Conservation (phyloP, 2,329 filamentous ascomycete genomes). For the Venturia aucupariae region DNA sequence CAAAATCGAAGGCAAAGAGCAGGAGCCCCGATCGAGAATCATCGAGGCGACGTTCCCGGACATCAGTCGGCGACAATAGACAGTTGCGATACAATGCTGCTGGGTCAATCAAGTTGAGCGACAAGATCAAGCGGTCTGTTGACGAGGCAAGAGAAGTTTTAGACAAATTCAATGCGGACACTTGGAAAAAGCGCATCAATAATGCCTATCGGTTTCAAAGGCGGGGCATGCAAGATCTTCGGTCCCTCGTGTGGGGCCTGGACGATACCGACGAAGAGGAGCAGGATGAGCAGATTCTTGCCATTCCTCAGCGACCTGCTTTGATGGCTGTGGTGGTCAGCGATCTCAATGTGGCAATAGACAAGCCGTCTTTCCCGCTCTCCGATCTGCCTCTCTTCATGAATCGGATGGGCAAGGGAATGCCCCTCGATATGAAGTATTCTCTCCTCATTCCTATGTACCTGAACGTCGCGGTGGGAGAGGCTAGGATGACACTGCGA, state of each 20-base stretch:
- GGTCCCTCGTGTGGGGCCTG: slow-evolving; percentile 70
- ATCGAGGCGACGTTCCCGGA: slow-evolving; percentile 1
- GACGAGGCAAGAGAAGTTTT: slow-evolving; percentile 68
- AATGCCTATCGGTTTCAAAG: slow-evolving; percentile 60
- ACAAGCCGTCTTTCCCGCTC: slow-evolving; percentile 87
- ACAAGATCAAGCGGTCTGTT: slow-evolving; percentile 61
- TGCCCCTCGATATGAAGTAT: slow-evolving; percentile 87
- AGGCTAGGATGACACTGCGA: slow-evolving; percentile 74
- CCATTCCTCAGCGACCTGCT: slow-evolving; percentile 74
- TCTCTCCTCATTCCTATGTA: slow-evolving; percentile 83
- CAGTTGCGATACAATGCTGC: slow-evolving; percentile 69
- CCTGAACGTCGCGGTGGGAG: slow-evolving; percentile 80
- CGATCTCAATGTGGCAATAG: slow-evolving; percentile 75
- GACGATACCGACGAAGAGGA: slow-evolving; percentile 76
- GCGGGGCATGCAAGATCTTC: slow-evolving; percentile 67
- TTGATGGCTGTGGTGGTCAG: slow-evolving; percentile 72
- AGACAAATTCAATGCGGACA: slow-evolving; percentile 72
- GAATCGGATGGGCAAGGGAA: slow-evolving; percentile 87
- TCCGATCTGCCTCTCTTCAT: slow-evolving; percentile 75
- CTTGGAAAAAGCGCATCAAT: slow-evolving; percentile 89
- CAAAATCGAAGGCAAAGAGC: slow-evolving; percentile 26
- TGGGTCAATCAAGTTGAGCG: slow-evolving; percentile 61
- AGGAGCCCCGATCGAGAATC: slow-evolving; percentile 26
- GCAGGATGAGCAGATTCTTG: slow-evolving; percentile 75
- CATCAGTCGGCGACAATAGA: slow-evolving; percentile 29